Percentiles rank a stretch among this genome's conserved stretches.
Evolutionary conservation across 2,329 filamentous ascomycete genomes (phyloP).

Genomic region (Chaetomium sp.): DNA sequence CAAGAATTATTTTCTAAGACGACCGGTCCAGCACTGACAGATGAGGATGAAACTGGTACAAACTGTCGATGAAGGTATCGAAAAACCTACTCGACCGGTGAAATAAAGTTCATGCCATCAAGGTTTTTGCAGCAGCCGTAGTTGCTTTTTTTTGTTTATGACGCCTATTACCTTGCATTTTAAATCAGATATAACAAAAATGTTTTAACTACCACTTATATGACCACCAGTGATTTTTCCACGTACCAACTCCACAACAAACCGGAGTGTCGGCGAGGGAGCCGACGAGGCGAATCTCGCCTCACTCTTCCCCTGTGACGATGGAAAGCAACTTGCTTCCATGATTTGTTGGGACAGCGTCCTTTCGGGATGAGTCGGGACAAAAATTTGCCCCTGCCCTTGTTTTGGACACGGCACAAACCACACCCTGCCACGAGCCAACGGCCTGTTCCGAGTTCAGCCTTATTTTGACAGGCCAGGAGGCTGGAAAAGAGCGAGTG

Average conservation of each 20-base stretch:
- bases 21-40: too few species aligned
- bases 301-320: background rate
- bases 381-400: background rate
- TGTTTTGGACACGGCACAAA: conserved; percentile 11
- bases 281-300: conserved; percentile 5
- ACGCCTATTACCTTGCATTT: too few species aligned
- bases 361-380: conserved; percentile 14
- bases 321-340: background rate
- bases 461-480: conserved; percentile 2
- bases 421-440: conserved; percentile 13
- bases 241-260: background rate
- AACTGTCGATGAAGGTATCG: too few species aligned
- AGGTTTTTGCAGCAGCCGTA: too few species aligned
- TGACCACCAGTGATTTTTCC: background rate
- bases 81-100: too few species aligned
- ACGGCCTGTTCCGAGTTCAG: conserved; percentile 2
- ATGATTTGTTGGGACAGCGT: conserved; percentile 3
- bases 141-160: too few species aligned
- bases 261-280: background rate
- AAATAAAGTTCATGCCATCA: too few species aligned
- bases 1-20: too few species aligned
- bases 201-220: too few species aligned
- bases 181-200: too few species aligned
- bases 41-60: too few species aligned
- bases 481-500: background rate